phyloP scores from a whole-genome alignment of 2,329 filamentous ascomycete genomes.

The Epichloe gansuensis region DNA sequence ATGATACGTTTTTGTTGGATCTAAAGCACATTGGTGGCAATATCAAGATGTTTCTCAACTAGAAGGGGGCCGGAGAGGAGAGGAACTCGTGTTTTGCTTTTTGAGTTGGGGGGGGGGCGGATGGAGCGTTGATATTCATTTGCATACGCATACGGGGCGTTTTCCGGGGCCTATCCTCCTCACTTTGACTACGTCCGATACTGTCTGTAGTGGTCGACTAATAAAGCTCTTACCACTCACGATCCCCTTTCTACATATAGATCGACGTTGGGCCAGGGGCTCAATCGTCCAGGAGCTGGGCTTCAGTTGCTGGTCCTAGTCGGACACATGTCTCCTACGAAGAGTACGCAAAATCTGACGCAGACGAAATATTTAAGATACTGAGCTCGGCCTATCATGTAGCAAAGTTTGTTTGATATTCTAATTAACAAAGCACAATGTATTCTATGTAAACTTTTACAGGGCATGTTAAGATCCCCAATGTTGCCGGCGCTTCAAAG shows the following conservation, averaged over 20 bases:
- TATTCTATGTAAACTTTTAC: not conserved
- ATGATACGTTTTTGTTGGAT: constrained; percentile 92
- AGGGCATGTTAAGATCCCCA: not conserved
- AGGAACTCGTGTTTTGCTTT: not conserved
- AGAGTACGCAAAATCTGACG: no score
- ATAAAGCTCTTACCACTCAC: not conserved
- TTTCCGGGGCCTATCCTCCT: no score
- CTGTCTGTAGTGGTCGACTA: not conserved
- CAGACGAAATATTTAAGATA: no score
- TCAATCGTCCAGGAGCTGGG: no score
- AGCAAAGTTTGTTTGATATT: no score
- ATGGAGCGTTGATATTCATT: not conserved
- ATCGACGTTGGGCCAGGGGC: not conserved
- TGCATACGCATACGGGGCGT: no score
- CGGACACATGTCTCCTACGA: no score
- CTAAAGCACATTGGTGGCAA: constrained; percentile 82
- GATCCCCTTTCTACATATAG: not conserved
- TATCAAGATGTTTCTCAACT: constrained; percentile 57
- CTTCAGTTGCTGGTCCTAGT: no score
- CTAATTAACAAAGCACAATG: no score
- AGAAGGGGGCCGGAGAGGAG: no score
- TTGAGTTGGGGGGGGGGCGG: not conserved
- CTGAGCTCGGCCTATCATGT: no score
- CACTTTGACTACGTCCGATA: no score
- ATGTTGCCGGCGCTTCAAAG: not conserved